A percentile compares a stretch with the other conserved stretches of the same genome.
These are phyloP conservation scores for Melaleuca quinquenervia DNA, from an alignment of 345 rosid species.

Conservation along the genomic window DNA sequence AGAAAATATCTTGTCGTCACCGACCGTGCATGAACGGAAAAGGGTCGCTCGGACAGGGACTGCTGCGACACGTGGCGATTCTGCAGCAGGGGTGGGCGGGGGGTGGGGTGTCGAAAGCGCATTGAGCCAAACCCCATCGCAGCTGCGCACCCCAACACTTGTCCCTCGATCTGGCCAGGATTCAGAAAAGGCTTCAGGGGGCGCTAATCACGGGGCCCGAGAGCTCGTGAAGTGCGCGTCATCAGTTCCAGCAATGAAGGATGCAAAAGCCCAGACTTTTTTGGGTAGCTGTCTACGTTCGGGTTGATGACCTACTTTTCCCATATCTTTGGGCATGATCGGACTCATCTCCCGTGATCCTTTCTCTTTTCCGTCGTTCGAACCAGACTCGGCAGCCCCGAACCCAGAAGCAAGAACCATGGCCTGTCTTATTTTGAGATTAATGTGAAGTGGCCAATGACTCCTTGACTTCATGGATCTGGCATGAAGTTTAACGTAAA, in stretches of 20 bases:
- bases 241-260: background rate
- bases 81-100: background rate
- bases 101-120: background rate
- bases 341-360: background rate
- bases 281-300: background rate
- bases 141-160: background rate
- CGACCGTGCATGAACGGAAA: background rate
- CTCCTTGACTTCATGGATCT: background rate
- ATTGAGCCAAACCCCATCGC: background rate
- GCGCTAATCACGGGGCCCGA: background rate
- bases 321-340: background rate
- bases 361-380: background rate
- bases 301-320: background rate
- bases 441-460: background rate
- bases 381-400: background rate
- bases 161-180: background rate
- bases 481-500: background rate
- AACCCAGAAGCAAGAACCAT: background rate
- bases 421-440: background rate
- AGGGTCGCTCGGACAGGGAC: background rate
- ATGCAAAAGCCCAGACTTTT: background rate
- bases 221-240: background rate
- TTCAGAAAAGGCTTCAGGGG: background rate
- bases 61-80: background rate
- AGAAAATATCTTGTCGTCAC: background rate